Base-by-base conservation (phyloP, 352 stramenopile species). In the Phytopythium ostracodes region DNA sequence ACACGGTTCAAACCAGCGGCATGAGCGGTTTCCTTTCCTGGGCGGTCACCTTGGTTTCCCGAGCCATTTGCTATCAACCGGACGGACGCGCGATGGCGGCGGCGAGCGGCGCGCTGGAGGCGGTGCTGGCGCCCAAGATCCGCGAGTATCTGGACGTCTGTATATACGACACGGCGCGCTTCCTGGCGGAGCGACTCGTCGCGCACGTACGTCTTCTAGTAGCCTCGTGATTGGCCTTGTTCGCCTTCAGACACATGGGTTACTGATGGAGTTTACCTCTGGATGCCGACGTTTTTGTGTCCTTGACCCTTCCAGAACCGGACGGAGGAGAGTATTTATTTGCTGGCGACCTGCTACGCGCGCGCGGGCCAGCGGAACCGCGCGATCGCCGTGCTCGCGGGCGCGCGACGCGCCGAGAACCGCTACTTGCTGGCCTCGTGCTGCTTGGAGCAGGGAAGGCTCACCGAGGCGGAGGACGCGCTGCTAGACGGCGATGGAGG, bases 391-490 rank as follows among this genome's bases (percentile, higher is more conserved):
- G 79, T 91, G 27, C 73, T 95, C 24, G 73, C 71, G 4, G 75
- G 69, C 18, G 69, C 72, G 22, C 71, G 56, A 33, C 60, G 63
- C 8, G 56, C 68, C 8, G 69, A 85, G 60, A 93, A 95, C 44
- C 82, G 75, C 7, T 90, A 86, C 58, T 63, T 91, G 54, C 64
- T 94, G 60, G 80, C 81, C 0, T 55, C 74, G 7, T 96, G 87
- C 70, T 93, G 76, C 71, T 85, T 93, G 63, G 69, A 93, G 57
- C 77, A 81, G n/a, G 73, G 74, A 4, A 75, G 79, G 43, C 63
- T 92, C 38, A 68, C 77, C 0, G 92, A 98, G 58, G 96, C 95
- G 0, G 96, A 98, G 83, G 92, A 93, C 59, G 92, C 89, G 38
- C 71, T 99, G 31, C 64, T 97, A 4, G 68, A 88, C 33, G 71